Base-by-base conservation (phyloP, 345 rosid species). In the Eucalyptus grandis region DNA sequence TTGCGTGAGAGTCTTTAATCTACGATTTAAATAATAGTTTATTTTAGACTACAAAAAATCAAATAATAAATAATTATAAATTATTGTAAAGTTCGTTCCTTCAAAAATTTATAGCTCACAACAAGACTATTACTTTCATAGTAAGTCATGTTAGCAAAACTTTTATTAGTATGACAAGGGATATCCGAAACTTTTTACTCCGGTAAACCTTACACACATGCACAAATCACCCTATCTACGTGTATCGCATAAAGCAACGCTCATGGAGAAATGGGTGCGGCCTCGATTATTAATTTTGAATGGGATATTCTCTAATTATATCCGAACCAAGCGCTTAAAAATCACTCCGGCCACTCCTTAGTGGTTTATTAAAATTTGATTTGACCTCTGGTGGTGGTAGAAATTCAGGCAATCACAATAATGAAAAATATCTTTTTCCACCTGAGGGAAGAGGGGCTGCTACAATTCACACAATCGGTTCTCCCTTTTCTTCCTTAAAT, bases 41-140 rank as follows among this genome's bases (percentile, higher is more conserved):
- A n/a, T n/a, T n/a, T n/a, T n/a, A n/a, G n/a, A n/a, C n/a, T n/a
- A n/a, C n/a, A n/a, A n/a, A n/a, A n/a, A n/a, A n/a, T n/a, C n/a
- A n/a, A n/a, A n/a, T n/a, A n/a, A n/a, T n/a, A 51, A 51, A 51
- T 51, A 51, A 51, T 51, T 3, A 51, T 51, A 51, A 17, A 51
- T 17, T 51, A 2, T 51, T 0, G 3, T 51, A 2, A 0, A 51
- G 4, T 6, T 7, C 56, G 3, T 51, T 51, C 9, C 3, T 51
- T 51, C 21, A 17, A 51, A 8, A 51, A 51, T 17, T 51, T 51
- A 0, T 6, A 4, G 21, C 21, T 51, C 21, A n/a, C n/a, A n/a
- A n/a, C n/a, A n/a, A n/a, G n/a, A n/a, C n/a, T n/a, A n/a, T n/a
- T n/a, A n/a, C n/a, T n/a, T n/a, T n/a, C n/a, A n/a, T n/a, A n/a